These are phyloP conservation scores for Calocybe gambosa DNA, from an alignment of 1,284 basidiomycete species.

Conservation along the genomic window DNA sequence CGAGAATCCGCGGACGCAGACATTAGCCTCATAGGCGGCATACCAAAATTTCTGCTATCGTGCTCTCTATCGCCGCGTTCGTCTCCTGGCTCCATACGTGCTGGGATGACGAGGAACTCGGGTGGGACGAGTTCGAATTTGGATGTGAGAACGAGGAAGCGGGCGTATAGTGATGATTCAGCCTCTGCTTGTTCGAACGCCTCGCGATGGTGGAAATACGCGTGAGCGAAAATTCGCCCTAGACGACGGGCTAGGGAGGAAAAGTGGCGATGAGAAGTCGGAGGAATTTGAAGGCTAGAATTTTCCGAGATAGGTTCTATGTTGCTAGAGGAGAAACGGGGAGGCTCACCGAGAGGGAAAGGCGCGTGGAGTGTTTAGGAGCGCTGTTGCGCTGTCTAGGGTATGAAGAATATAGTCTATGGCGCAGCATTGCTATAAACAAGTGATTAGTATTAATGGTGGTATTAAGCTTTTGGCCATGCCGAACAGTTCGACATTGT, in stretches of 20 bases:
- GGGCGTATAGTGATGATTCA: constrained; percentile 86
- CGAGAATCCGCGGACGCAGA: constrained; percentile 37
- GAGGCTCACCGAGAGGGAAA: constrained; percentile 80
- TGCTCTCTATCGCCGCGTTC: constrained; percentile 21
- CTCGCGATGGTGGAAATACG: constrained; percentile 91
- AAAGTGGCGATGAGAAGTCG: constrained; percentile 81
- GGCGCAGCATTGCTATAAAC: constrained; percentile 93
- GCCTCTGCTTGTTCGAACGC: constrained; percentile 86
- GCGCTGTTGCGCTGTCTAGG: constrained; percentile 86
- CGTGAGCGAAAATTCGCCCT: constrained; percentile 93
- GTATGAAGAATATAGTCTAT: constrained; percentile 98
- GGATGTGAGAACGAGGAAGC: constrained; percentile 81
- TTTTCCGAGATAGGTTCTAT: background rate
- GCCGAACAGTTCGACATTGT: too few species aligned
- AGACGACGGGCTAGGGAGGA: constrained; percentile 82
- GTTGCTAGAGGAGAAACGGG: background rate
- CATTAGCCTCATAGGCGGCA: constrained; percentile 42
- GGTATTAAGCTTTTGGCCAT: too few species aligned
- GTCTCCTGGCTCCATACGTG: constrained; percentile 16
- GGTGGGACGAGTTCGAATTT: constrained; percentile 78
- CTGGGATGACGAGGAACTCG: constrained; percentile 77
- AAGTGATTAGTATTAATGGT: constrained; percentile 3
- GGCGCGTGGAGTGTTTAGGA: constrained; percentile 87
- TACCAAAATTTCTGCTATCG: constrained; percentile 25
- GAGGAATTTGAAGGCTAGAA: constrained; percentile 70